These are phyloP conservation scores for Omphalotus guepiniiformis DNA, from an alignment of 768 basidiomycete genomes.

Conservation along the genomic window DNA sequence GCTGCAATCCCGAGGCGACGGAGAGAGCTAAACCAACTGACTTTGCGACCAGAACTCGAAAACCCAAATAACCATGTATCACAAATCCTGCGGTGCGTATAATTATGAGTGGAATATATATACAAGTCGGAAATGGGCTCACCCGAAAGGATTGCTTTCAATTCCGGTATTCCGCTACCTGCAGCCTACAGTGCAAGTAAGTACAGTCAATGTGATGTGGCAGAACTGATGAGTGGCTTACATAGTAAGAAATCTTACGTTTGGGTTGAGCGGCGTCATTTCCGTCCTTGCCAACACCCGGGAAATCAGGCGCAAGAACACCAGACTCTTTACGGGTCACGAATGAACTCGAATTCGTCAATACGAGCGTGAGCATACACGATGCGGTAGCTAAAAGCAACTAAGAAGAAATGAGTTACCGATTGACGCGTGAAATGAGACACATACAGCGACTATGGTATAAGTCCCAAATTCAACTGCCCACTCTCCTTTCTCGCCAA, in stretches of 20 bases:
- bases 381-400: slow-evolving; percentile 68
- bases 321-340: slow-evolving; percentile 85
- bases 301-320: slow-evolving; percentile 49
- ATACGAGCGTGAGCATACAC: slow-evolving; percentile 74
- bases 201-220: background rate
- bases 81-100: slow-evolving; percentile 70
- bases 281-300: slow-evolving; percentile 21
- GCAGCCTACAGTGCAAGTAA: slow-evolving; percentile 56
- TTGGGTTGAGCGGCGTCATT: slow-evolving; percentile 27
- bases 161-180: slow-evolving; percentile 94
- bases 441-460: slow-evolving; percentile 71
- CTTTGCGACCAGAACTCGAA: slow-evolving; percentile 85
- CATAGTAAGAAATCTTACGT: slow-evolving; percentile 81
- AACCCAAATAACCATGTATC: slow-evolving; percentile 95
- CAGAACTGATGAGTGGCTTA: slow-evolving; percentile 31
- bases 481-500: slow-evolving; percentile 34
- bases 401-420: slow-evolving; percentile 31
- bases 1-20: slow-evolving; percentile 87
- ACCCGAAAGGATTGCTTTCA: slow-evolving; percentile 93
- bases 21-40: slow-evolving; percentile 84
- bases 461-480: slow-evolving; percentile 66
- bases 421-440: background rate
- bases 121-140: slow-evolving; percentile 17
- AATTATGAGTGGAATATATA: background rate
- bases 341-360: slow-evolving; percentile 89